A percentile compares a stretch with the other conserved stretches of the same genome.
Evolutionary conservation across 306 rosid species (phyloP).

Genomic region (Canavalia ensiformis): DNA sequence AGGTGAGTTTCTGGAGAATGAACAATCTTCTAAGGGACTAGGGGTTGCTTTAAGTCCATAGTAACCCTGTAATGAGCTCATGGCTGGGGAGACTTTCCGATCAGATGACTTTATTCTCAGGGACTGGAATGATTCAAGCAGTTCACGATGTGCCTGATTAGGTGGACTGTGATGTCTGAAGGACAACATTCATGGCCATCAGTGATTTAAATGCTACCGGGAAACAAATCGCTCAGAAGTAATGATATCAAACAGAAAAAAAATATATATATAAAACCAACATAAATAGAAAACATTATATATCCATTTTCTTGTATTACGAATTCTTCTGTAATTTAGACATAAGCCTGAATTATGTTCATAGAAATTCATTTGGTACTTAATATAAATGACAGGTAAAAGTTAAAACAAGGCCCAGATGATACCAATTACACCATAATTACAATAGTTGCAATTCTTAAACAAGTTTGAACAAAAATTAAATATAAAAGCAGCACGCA

Average conservation of each 20-base stretch:
- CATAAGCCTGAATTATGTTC: background rate
- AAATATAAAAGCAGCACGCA: slow-evolving; percentile 8
- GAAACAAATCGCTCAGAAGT: slow-evolving; percentile 32
- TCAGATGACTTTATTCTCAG: slow-evolving; percentile 56
- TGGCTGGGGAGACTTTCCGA: slow-evolving; percentile 68
- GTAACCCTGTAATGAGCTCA: slow-evolving; percentile 82
- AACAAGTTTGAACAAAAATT: slow-evolving; percentile 3
- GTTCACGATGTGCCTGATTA: slow-evolving; percentile 47
- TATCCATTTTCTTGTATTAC: slow-evolving; percentile 19
- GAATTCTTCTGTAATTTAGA: slow-evolving; percentile 30
- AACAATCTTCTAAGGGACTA: slow-evolving; percentile 57
- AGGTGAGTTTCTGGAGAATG: slow-evolving; percentile 36
- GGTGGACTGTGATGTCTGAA: slow-evolving; percentile 59
- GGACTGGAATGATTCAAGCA: slow-evolving; percentile 75
- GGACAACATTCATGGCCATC: slow-evolving; percentile 35
- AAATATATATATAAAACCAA: background rate
- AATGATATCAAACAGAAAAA: background rate
- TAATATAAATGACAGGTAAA: slow-evolving; percentile 27
- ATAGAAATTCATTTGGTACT: background rate
- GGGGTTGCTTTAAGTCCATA: slow-evolving; percentile 68
- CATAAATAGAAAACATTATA: background rate
- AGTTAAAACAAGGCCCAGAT: background rate
- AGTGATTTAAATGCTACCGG: slow-evolving; percentile 24
- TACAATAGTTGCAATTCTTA: slow-evolving; percentile 1
- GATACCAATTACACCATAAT: slow-evolving; percentile 35